These are phyloP conservation scores for Cytidiella melzeri DNA, from an alignment of 768 basidiomycete genomes.

Conservation along the genomic window DNA sequence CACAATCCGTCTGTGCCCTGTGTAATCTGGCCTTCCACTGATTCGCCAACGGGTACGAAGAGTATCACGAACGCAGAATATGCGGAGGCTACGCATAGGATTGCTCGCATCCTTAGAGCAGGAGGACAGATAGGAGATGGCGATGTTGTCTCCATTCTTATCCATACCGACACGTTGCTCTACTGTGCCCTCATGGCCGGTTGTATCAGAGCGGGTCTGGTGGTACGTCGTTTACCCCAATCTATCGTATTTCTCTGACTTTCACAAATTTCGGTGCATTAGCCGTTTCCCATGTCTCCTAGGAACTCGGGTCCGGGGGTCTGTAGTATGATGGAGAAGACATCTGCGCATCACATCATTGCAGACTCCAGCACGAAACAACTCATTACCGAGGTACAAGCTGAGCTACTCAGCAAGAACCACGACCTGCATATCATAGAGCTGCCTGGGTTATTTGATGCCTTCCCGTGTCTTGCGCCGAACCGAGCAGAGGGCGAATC, in stretches of 20 bases:
- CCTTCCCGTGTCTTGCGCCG: not conserved
- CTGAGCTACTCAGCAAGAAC: not conserved
- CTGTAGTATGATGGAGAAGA: constrained; percentile 12
- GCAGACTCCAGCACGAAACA: constrained; percentile 1
- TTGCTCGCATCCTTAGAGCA: constrained; percentile 1
- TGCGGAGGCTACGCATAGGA: not conserved
- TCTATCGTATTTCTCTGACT: not conserved
- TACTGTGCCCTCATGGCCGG: not conserved
- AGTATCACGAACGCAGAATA: not conserved
- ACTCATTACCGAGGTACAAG: not conserved
- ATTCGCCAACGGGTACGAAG: not conserved
- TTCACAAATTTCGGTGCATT: not conserved
- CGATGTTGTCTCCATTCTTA: not conserved
- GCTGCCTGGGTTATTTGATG: not conserved
- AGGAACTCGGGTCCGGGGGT: constrained; percentile 9
- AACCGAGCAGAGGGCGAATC: not conserved
- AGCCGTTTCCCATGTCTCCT: constrained; percentile 13
- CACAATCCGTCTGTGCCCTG: not conserved
- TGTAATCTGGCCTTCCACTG: not conserved
- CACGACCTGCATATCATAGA: not conserved
- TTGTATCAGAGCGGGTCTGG: not conserved
- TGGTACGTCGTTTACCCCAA: not conserved
- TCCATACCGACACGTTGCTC: constrained; percentile 1
- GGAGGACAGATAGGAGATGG: not conserved
- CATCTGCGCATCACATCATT: constrained; percentile 10